Percentiles rank a stretch among this genome's conserved stretches.
Evolutionary conservation across 331 rosid genomes (phyloP).

Genomic region (Stylosanthes scabra): DNA sequence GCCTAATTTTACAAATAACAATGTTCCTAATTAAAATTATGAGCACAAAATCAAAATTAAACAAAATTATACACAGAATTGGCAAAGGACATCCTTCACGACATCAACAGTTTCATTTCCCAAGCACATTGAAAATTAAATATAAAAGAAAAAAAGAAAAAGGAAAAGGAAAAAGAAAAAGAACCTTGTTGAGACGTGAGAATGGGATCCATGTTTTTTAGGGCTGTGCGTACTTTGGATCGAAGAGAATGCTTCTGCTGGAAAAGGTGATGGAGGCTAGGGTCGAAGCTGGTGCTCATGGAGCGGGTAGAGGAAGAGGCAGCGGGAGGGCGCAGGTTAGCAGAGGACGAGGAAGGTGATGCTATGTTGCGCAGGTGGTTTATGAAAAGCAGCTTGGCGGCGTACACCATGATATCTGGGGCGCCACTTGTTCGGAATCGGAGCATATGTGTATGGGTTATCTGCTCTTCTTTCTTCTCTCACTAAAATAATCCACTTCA

Average conservation of each 20-base stretch:
- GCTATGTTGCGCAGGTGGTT: conserved; percentile 37
- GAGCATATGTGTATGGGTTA: not conserved
- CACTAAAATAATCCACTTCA: not conserved
- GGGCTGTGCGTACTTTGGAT: conserved; percentile 56
- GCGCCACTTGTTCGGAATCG: not conserved
- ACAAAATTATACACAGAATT: not conserved
- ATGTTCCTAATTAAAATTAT: not conserved
- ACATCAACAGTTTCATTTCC: too few relatives aligned
- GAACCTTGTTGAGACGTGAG: conserved; percentile 62
- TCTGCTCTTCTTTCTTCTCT: not conserved
- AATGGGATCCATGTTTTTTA: conserved; percentile 65
- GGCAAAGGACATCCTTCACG: too few relatives aligned
- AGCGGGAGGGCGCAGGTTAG: conserved; percentile 18
- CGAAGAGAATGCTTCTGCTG: conserved; percentile 57
- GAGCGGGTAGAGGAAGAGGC: conserved; percentile 1
- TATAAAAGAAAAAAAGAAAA: not conserved
- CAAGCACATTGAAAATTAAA: not conserved
- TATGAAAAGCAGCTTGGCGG: conserved; percentile 41
- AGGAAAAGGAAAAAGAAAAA: not conserved
- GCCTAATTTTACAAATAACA: too few relatives aligned
- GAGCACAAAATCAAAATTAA: not conserved
- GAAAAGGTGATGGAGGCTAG: conserved; percentile 50
- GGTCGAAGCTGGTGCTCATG: conserved; percentile 31
- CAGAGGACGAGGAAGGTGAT: conserved; percentile 6
- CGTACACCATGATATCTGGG: not conserved